Evolutionary conservation across 2,329 filamentous ascomycete genomes (phyloP).

Genomic region (Pseudopyricularia cyperi): DNA sequence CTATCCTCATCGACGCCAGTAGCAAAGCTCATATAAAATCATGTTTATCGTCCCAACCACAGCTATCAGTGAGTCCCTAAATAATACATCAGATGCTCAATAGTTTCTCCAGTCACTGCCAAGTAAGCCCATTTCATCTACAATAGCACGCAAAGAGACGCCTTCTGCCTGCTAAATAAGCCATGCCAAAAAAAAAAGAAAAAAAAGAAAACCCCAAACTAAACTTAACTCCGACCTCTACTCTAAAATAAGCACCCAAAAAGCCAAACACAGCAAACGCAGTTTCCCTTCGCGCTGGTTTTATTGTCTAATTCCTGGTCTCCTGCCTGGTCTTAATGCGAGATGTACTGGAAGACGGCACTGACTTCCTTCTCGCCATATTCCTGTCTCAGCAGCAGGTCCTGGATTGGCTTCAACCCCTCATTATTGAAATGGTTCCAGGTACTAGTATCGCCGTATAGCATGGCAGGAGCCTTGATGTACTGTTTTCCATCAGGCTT

Average conservation of each 20-base stretch:
- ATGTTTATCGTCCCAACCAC: too few relatives aligned
- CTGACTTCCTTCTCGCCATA: slow-evolving; percentile 67
- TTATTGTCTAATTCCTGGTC: background rate
- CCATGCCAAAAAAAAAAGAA: background rate
- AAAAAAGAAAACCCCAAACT: background rate
- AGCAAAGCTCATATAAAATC: background rate
- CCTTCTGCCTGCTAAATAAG: background rate
- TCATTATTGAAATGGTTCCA: slow-evolving; percentile 96
- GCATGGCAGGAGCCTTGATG: slow-evolving; percentile 84
- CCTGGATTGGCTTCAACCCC: slow-evolving; percentile 71
- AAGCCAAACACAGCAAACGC: background rate
- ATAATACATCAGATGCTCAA: background rate
- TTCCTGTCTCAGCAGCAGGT: slow-evolving; percentile 81
- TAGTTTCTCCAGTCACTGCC: too few relatives aligned
- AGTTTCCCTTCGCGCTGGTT: background rate
- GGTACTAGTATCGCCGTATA: slow-evolving; percentile 97
- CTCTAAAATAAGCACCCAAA: background rate
- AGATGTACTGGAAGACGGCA: slow-evolving; percentile 97
- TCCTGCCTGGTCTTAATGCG: too few relatives aligned
- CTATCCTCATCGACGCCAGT: too few relatives aligned
- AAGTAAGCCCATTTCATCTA: too few relatives aligned
- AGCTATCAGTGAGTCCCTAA: background rate
- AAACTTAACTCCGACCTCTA: background rate
- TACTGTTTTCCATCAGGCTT: slow-evolving; percentile 75
- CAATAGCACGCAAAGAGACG: background rate